Evolutionary conservation across 2,329 filamentous ascomycete genomes (phyloP).

Genomic region (Colletotrichum agaves): DNA sequence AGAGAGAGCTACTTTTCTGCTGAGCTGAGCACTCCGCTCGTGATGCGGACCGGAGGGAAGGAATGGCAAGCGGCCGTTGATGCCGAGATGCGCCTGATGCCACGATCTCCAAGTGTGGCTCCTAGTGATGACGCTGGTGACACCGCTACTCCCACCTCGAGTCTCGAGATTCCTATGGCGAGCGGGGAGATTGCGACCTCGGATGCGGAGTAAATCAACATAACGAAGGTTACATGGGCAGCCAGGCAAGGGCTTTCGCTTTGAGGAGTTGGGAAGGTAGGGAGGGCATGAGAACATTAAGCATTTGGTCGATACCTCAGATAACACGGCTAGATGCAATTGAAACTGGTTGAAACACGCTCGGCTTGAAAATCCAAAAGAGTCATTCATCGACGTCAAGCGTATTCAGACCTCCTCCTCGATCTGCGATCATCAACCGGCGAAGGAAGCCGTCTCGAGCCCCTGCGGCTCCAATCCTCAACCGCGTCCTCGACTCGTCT

Average conservation of each 20-base stretch:
- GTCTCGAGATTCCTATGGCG: constrained; percentile 7
- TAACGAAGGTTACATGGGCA: constrained; percentile 14
- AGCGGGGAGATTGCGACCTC: constrained; percentile 12
- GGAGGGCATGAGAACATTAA: constrained; percentile 4
- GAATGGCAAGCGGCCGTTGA: constrained; percentile 49
- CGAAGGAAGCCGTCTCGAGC: constrained; percentile 4
- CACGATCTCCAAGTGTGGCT: neutral
- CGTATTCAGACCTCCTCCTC: constrained; percentile 11
- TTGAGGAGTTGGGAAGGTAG: neutral
- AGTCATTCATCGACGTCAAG: neutral
- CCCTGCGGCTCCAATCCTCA: constrained; percentile 27
- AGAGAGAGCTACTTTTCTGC: constrained; percentile 78
- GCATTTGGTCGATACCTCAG: constrained; percentile 18
- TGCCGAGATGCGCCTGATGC: constrained; percentile 26
- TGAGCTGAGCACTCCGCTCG: constrained; percentile 66
- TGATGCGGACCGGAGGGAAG: constrained; percentile 72
- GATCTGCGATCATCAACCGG: constrained; percentile 21
- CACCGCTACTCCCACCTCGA: neutral
- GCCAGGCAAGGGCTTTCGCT: neutral
- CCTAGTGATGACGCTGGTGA: neutral
- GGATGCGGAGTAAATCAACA: constrained; percentile 35
- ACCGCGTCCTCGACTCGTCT: constrained; percentile 20
- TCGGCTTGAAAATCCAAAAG: too few relatives aligned
- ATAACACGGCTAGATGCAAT: constrained; percentile 15
- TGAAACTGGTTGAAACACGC: constrained; percentile 5